Conservation (phyloP, 768 basidiomycete species). For the Lactifluus volemus region DNA sequence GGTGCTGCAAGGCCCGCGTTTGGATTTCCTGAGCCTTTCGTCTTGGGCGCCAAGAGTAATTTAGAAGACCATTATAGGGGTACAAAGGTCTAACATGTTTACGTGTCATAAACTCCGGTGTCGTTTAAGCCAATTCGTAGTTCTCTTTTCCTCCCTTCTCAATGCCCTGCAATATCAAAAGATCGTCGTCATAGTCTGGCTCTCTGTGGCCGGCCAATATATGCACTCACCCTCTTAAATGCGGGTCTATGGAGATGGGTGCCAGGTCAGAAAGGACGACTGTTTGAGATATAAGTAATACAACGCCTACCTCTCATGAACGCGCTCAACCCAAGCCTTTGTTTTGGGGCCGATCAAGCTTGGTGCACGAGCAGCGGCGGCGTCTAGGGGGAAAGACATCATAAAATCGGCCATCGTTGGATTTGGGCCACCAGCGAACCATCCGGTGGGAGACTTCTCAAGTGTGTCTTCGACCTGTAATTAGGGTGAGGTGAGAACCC, state of each 20-base stretch:
- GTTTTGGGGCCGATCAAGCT: slow-evolving; percentile 28
- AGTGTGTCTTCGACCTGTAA: slow-evolving; percentile 8
- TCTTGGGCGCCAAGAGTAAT: neutral
- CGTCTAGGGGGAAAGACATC: slow-evolving; percentile 35
- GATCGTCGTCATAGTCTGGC: neutral
- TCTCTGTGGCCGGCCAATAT: neutral
- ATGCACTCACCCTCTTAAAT: slow-evolving; percentile 25
- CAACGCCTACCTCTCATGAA: slow-evolving; percentile 30
- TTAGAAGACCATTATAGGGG: neutral
- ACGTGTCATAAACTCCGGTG: neutral
- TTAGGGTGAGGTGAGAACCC: slow-evolving; percentile 3
- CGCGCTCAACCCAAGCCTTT: slow-evolving; percentile 30
- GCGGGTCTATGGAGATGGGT: slow-evolving; percentile 24
- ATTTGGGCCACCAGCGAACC: slow-evolving; percentile 34
- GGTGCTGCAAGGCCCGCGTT: neutral
- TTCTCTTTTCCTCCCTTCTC: slow-evolving; percentile 24
- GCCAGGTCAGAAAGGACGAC: neutral
- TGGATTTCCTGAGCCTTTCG: neutral
- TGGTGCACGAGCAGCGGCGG: slow-evolving; percentile 14
- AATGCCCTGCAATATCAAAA: slow-evolving; percentile 14
- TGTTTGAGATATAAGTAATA: neutral
- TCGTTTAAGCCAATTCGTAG: neutral
- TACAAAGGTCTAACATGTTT: neutral
- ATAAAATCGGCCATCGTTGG: slow-evolving; percentile 40
- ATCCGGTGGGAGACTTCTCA: slow-evolving; percentile 18